These are phyloP conservation scores for Polytrichum commune DNA, from an alignment of 225 moss, liverwort and hornwort genomes.

Conservation along the genomic window DNA sequence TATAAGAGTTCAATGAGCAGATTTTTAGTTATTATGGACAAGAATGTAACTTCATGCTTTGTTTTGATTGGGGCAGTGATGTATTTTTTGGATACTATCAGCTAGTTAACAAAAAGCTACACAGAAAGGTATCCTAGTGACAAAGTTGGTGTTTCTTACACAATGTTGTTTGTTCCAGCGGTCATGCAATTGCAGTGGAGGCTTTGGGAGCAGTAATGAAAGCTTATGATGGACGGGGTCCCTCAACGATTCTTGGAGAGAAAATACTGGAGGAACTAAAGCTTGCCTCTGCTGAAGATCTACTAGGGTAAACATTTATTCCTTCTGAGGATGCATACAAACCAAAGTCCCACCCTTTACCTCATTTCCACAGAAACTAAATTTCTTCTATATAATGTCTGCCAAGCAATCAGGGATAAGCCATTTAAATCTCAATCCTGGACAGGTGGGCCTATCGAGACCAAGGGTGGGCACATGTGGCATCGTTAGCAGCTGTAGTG, in stretches of 20 bases:
- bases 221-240: conserved; percentile 92
- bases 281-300: conserved; percentile 65
- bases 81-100: no score
- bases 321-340: neutral
- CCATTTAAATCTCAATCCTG: conserved; percentile 4
- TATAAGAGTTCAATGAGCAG: no score
- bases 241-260: conserved; percentile 61
- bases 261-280: conserved; percentile 62
- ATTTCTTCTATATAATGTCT: neutral
- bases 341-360: no score
- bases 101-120: no score
- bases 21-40: no score
- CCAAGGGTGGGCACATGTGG: conserved; percentile 76
- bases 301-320: conserved; percentile 59
- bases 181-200: conserved; percentile 84
- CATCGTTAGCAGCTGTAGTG: conserved; percentile 75
- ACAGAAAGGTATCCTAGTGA: no score
- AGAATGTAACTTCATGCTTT: no score
- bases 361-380: no score
- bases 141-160: no score
- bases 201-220: conserved; percentile 80
- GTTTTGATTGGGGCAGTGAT: no score
- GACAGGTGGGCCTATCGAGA: conserved; percentile 87
- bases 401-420: neutral
- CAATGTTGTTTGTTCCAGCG: conserved; percentile 37